phyloP scores from a whole-genome alignment of 768 basidiomycete genomes.

The Macrolepiota albuminosa region DNA sequence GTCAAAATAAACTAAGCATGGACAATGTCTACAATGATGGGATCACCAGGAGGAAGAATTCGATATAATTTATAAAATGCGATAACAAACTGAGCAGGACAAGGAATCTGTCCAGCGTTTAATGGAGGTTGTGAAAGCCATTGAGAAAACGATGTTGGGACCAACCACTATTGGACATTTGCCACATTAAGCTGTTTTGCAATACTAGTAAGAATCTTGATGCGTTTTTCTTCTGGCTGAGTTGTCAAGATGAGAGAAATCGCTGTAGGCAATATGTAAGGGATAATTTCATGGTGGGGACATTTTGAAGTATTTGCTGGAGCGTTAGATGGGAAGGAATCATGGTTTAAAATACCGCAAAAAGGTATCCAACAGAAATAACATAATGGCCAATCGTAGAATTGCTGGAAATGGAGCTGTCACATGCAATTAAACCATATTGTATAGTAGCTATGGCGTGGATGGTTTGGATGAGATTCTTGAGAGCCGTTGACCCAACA shows the following conservation, averaged over 20 bases:
- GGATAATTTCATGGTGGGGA: background rate
- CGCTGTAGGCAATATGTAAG: background rate
- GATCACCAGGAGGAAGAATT: too few species aligned
- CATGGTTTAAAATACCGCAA: background rate
- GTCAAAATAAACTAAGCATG: too few species aligned
- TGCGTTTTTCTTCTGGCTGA: background rate
- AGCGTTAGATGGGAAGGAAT: background rate
- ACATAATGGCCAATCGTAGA: background rate
- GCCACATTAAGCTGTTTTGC: background rate
- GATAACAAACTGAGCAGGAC: too few species aligned
- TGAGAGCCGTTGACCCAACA: background rate
- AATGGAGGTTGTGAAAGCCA: background rate
- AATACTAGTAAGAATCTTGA: background rate
- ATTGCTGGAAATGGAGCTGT: background rate
- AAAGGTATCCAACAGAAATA: background rate
- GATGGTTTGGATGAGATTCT: background rate
- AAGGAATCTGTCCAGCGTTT: background rate
- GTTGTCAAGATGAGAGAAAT: background rate
- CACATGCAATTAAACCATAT: background rate
- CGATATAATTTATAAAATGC: too few species aligned
- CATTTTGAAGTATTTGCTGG: background rate
- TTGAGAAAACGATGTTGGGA: background rate
- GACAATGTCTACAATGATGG: too few species aligned
- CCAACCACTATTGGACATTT: background rate
- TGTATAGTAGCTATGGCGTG: background rate